These are phyloP conservation scores for Dactylonectria macrodidyma DNA, from an alignment of 2,329 filamentous ascomycete species.

Conservation along the genomic window DNA sequence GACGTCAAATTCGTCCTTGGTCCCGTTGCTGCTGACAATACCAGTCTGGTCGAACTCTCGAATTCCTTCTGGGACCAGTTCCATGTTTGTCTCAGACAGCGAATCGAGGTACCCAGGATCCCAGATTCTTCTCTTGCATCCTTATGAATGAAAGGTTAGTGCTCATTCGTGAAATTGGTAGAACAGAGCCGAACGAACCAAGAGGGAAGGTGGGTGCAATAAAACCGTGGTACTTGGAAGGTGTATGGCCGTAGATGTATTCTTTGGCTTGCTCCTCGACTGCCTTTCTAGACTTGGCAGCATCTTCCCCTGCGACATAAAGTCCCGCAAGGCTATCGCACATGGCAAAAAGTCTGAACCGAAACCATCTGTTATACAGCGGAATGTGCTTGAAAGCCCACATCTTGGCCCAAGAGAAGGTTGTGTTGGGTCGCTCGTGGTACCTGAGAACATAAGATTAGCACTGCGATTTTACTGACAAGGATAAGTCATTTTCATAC, in stretches of 20 bases:
- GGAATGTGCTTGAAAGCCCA: constrained; percentile 18
- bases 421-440: constrained; percentile 23
- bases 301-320: constrained; percentile 7
- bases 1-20: constrained; percentile 29
- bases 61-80: constrained; percentile 25
- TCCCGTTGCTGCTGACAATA: constrained; percentile 22
- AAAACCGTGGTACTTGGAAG: constrained; percentile 42
- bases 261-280: constrained; percentile 14
- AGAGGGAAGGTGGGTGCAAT: constrained; percentile 47
- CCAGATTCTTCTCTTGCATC: constrained; percentile 50
- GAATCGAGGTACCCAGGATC: constrained; percentile 41
- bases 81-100: constrained; percentile 12
- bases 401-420: constrained; percentile 8
- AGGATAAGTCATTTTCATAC: not conserved
- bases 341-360: constrained; percentile 10
- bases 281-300: not conserved
- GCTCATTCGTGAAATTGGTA: not conserved
- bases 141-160: not conserved
- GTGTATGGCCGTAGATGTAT: constrained; percentile 33
- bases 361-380: constrained; percentile 3
- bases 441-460: constrained; percentile 1
- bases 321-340: constrained; percentile 13
- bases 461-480: not conserved
- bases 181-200: constrained; percentile 16
- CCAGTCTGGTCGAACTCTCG: constrained; percentile 18